A percentile compares a stretch with the other conserved stretches of the same genome.
These are phyloP conservation scores for Pythium folliculosum DNA, from an alignment of 352 stramenopile genomes.

Conservation along the genomic window DNA sequence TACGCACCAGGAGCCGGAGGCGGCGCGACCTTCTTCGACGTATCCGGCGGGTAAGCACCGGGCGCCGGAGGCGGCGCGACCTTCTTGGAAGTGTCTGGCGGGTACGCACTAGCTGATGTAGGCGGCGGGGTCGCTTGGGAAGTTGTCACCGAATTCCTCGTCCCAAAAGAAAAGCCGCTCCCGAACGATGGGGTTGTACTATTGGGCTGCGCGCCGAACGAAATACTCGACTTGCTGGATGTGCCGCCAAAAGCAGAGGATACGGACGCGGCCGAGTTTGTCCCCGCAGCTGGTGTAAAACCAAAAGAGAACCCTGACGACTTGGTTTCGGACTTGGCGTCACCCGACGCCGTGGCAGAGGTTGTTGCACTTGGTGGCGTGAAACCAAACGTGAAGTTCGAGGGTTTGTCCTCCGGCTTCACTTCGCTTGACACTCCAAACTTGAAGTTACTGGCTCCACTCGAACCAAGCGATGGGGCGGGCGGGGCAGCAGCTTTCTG, in stretches of 20 bases:
- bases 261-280: slow-evolving; percentile 5
- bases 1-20: slow-evolving; percentile 4
- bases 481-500: slow-evolving; percentile 12
- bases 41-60: slow-evolving; percentile 14
- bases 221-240: slow-evolving; percentile 35
- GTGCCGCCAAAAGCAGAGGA: slow-evolving; percentile 10
- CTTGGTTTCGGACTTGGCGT: background rate
- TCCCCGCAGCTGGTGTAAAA: slow-evolving; percentile 2
- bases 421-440: slow-evolving; percentile 30
- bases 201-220: slow-evolving; percentile 32
- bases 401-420: slow-evolving; percentile 1
- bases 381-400: slow-evolving; percentile 23
- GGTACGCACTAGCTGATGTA: slow-evolving; percentile 36
- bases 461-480: slow-evolving; percentile 36
- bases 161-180: slow-evolving; percentile 17
- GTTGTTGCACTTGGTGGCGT: background rate
- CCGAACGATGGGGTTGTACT: slow-evolving; percentile 1
- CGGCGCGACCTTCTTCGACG: background rate
- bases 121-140: background rate
- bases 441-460: slow-evolving; percentile 40
- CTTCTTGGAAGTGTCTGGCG: slow-evolving; percentile 44
- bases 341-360: background rate
- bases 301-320: slow-evolving; percentile 20
- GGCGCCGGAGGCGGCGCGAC: slow-evolving; percentile 24
- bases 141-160: background rate